These are phyloP conservation scores for Suillus lakei DNA, from an alignment of 768 basidiomycete species.

Conservation along the genomic window DNA sequence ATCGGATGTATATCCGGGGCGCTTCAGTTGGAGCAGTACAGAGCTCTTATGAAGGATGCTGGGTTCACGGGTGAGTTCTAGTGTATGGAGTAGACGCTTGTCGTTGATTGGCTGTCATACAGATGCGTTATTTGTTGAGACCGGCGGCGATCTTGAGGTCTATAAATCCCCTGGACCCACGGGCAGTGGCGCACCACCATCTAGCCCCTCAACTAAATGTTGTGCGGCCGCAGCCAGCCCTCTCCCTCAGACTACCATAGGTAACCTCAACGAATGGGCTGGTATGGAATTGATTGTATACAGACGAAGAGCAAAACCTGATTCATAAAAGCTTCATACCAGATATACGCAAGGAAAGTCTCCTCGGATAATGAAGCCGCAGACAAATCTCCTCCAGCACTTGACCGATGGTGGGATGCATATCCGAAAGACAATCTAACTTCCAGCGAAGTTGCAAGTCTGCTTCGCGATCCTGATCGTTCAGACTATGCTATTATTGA, in stretches of 20 bases:
- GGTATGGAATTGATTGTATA: constrained; percentile 33
- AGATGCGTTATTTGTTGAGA: constrained; percentile 50
- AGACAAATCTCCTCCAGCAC: constrained; percentile 18
- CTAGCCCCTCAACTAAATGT: constrained; percentile 13
- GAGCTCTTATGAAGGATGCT: constrained; percentile 39
- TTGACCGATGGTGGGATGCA: constrained; percentile 58
- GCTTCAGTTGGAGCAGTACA: constrained; percentile 44
- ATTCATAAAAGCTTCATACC: constrained; percentile 45
- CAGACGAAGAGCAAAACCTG: constrained; percentile 6
- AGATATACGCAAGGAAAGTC: constrained; percentile 50
- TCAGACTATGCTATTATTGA: constrained; percentile 50
- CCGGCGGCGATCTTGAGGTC: constrained; percentile 44
- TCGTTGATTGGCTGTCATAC: neutral
- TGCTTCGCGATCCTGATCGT: constrained; percentile 25
- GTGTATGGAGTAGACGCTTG: neutral
- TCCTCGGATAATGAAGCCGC: neutral
- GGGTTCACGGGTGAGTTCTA: constrained; percentile 45
- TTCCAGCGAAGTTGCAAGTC: constrained; percentile 42
- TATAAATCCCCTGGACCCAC: constrained; percentile 31
- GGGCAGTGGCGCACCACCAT: constrained; percentile 19
- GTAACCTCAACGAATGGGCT: constrained; percentile 50
- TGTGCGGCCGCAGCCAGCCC: neutral
- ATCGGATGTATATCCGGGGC: constrained; percentile 55
- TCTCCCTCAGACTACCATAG: constrained; percentile 12
- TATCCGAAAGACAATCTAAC: constrained; percentile 45